These are phyloP conservation scores for Megacollybia platyphylla DNA, from an alignment of 1,284 basidiomycete species.

Conservation along the genomic window DNA sequence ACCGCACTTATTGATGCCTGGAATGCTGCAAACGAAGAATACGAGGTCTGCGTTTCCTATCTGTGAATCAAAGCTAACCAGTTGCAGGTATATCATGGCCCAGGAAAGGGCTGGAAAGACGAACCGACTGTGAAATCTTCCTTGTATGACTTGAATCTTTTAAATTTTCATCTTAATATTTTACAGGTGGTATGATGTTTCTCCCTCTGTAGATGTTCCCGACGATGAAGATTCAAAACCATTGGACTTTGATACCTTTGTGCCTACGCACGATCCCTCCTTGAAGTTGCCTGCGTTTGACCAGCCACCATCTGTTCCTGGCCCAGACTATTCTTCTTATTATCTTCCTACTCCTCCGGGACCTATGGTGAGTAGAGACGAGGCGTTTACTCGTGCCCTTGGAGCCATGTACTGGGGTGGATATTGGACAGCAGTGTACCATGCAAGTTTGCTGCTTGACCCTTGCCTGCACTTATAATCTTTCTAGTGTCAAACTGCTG, in stretches of 20 bases:
- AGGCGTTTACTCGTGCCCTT: slow-evolving; percentile 61
- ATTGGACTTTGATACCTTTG: slow-evolving; percentile 54
- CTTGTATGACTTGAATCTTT: slow-evolving; percentile 31
- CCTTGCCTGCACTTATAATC: slow-evolving; percentile 5
- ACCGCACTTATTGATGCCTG: slow-evolving; percentile 69
- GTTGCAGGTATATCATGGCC: slow-evolving; percentile 49
- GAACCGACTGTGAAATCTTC: slow-evolving; percentile 57
- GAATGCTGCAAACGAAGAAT: slow-evolving; percentile 71
- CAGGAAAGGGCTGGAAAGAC: slow-evolving; percentile 56
- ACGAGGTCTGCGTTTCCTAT: slow-evolving; percentile 30
- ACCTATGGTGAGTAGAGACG: slow-evolving; percentile 43
- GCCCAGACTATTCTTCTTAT: slow-evolving; percentile 10
- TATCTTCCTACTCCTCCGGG: slow-evolving; percentile 18
- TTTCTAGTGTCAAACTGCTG: slow-evolving; percentile 11
- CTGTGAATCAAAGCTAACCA: slow-evolving; percentile 3
- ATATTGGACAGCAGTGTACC: slow-evolving; percentile 75
- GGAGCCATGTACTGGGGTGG: slow-evolving; percentile 73
- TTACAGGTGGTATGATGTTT: slow-evolving; percentile 64
- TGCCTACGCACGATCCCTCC: slow-evolving; percentile 55
- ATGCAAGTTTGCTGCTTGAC: slow-evolving; percentile 27
- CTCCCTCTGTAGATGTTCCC: slow-evolving; percentile 19
- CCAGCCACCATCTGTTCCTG: slow-evolving; percentile 12
- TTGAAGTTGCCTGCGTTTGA: slow-evolving; percentile 21
- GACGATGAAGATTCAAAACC: slow-evolving; percentile 38
- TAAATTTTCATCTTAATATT: slow-evolving; percentile 2